Base-by-base conservation (phyloP, 345 rosid genomes). In the Erucastrum elatum region DNA sequence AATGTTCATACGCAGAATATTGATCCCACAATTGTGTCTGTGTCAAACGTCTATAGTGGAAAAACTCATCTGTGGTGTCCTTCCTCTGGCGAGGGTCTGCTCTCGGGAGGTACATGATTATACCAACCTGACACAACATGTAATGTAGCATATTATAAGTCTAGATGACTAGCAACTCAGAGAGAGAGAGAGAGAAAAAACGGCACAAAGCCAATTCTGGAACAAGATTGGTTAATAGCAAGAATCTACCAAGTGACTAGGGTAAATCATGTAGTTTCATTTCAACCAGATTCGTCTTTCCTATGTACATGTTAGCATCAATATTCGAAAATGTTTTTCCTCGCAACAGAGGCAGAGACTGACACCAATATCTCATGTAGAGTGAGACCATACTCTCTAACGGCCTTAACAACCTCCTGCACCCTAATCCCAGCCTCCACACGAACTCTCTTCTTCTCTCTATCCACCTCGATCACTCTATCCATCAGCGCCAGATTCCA, bases 21-120 rank as follows among this genome's bases (percentile, higher is more conserved):
- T 75, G 87, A 85, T 89, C 94, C 99, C 98, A 93, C 77, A 96
- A 74, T 59, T 64, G 78, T 1, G 65, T 37, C 77, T 87, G 97
- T 13, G 97, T 85, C 81, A 93, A 78, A 77, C 56, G 90, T 76
- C 97, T 89, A 79, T 88, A 93, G 84, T 93, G 88, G 84, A 91
- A 90, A 88, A 90, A 96, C 76, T 91, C 98, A 51, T 89, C 97
- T 33, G 97, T 90, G 77, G 93, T 96, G 68, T 91, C 97, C 83
- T 96, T 96, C 86, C 98, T 87, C 81, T 93, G 97, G 44, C 97
- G 95, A 70, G 95, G 88, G 82, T 91, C 98, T 66, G 70, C 79
- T 10, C 93, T 91, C 21, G 99, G 98, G 75, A 96, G 97, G 79
- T 96, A 93, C 97, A 96, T 93, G 82, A 96, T 93, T 80, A 93